A percentile compares a stretch with the other conserved stretches of the same genome.
Evolutionary conservation across 1,284 basidiomycete species (phyloP).

Genomic region (Kwoniella shivajii): DNA sequence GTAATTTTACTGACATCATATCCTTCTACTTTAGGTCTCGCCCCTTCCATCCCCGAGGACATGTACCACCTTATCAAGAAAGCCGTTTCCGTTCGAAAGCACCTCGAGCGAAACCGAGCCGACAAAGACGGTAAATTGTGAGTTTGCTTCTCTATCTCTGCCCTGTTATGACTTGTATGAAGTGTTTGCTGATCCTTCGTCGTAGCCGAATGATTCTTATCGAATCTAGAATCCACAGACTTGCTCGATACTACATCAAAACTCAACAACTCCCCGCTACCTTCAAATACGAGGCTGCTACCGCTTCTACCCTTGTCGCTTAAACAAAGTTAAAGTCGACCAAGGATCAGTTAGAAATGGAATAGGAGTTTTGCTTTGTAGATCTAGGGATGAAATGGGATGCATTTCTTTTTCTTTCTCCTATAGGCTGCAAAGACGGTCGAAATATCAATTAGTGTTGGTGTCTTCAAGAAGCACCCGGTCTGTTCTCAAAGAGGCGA

Average conservation of each 20-base stretch:
- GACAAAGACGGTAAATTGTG: constrained; percentile 96
- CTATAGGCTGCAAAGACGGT: no score
- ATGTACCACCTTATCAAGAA: constrained; percentile 99
- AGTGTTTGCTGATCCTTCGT: not conserved
- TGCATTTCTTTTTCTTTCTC: no score
- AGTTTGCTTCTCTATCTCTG: constrained; percentile 28
- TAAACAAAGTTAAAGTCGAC: constrained; percentile 40
- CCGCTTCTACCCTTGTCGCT: constrained; percentile 66
- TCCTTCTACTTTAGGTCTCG: constrained; percentile 68
- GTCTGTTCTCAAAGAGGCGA: no score
- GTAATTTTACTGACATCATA: not conserved
- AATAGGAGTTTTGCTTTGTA: no score
- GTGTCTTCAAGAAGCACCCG: no score
- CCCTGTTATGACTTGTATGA: not conserved
- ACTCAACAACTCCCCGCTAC: constrained; percentile 96
- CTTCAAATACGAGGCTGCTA: constrained; percentile 96
- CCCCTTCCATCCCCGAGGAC: constrained; percentile 97
- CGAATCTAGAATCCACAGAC: constrained; percentile 97
- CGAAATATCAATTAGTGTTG: no score
- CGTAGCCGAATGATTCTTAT: constrained; percentile 84
- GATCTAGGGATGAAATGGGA: no score
- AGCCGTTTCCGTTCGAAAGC: constrained; percentile 98
- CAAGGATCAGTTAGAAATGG: no score
- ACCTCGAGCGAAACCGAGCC: constrained; percentile 97
- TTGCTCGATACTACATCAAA: constrained; percentile 95